Conservation (phyloP, 179 eudicot genomes). For the Pouteria campechiana region DNA sequence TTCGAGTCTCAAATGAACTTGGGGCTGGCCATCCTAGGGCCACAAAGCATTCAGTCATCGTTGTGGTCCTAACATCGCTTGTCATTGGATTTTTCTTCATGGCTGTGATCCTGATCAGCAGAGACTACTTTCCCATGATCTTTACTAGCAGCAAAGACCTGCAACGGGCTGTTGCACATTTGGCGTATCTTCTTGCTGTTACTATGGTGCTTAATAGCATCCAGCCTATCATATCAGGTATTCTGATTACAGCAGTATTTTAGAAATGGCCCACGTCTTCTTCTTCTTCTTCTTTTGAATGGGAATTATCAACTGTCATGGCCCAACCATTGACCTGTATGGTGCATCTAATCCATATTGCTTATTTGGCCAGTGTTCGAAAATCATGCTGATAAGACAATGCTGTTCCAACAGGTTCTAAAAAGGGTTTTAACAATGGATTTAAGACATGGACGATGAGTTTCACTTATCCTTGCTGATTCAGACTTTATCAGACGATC, state of each 20-base stretch:
- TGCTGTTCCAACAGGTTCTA: too few relatives aligned
- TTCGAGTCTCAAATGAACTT: conserved; percentile 73
- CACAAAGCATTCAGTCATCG: conserved; percentile 46
- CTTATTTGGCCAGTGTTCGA: too few relatives aligned
- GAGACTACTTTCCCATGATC: conserved; percentile 34
- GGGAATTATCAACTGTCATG: not conserved
- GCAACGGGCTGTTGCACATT: conserved; percentile 40
- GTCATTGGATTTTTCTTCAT: conserved; percentile 47
- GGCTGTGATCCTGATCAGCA: conserved; percentile 27
- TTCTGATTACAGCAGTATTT: not conserved
- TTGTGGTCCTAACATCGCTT: conserved; percentile 43
- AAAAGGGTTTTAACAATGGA: too few relatives aligned
- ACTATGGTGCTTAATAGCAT: conserved; percentile 72
- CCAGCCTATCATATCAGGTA: conserved; percentile 78
- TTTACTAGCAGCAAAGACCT: conserved; percentile 42
- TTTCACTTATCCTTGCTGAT: too few relatives aligned
- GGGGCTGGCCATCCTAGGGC: conserved; percentile 59
- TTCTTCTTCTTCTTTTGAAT: not conserved
- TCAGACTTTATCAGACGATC: too few relatives aligned
- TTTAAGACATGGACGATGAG: too few relatives aligned
- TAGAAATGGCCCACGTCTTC: too few relatives aligned
- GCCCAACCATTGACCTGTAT: too few relatives aligned
- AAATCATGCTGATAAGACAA: too few relatives aligned
- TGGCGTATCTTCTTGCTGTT: conserved; percentile 60
- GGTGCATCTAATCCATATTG: too few relatives aligned